Conservation (phyloP, 371 early-diverging fungal genomes). For the Syncephalastrum racemosum region DNA sequence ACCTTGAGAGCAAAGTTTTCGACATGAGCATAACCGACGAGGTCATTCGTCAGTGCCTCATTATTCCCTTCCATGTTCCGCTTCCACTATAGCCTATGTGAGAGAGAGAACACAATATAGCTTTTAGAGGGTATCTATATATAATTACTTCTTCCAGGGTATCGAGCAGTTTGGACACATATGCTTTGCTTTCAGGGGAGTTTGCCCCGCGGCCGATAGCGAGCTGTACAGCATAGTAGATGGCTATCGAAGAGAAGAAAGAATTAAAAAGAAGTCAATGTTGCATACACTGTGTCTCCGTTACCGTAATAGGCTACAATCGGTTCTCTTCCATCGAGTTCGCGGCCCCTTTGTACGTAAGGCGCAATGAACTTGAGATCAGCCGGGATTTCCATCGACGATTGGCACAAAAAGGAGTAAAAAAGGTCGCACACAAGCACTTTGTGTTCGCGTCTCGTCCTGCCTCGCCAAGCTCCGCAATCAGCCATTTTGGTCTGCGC, state of each 20-base stretch:
- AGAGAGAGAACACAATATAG: no score
- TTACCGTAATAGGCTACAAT: constrained; percentile 90
- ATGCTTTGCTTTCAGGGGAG: constrained; percentile 62
- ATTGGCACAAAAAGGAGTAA: no score
- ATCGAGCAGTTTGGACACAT: constrained; percentile 70
- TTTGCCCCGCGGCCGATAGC: constrained; percentile 68
- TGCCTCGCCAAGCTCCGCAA: no score
- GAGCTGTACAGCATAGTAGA: constrained; percentile 85
- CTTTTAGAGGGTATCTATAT: no score
- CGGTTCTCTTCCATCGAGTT: constrained; percentile 77
- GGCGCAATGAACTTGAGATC: constrained; percentile 77
- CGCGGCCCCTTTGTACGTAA: constrained; percentile 81
- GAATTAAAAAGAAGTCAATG: no score
- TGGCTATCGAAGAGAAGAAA: constrained; percentile 50
- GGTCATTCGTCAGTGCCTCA: constrained; percentile 78
- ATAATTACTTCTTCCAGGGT: constrained; percentile 70
- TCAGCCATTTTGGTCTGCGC: no score
- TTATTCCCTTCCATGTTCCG: constrained; percentile 48
- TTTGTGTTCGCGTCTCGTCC: no score
- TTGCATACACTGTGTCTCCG: neutral
- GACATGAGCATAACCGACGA: constrained; percentile 80
- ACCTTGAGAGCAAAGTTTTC: constrained; percentile 89
- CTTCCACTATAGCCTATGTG: constrained; percentile 66
- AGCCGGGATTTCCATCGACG: constrained; percentile 53
- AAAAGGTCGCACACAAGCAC: no score